Base-by-base conservation (phyloP, 2,329 filamentous ascomycete species). In the Xylariaceae sp. region DNA sequence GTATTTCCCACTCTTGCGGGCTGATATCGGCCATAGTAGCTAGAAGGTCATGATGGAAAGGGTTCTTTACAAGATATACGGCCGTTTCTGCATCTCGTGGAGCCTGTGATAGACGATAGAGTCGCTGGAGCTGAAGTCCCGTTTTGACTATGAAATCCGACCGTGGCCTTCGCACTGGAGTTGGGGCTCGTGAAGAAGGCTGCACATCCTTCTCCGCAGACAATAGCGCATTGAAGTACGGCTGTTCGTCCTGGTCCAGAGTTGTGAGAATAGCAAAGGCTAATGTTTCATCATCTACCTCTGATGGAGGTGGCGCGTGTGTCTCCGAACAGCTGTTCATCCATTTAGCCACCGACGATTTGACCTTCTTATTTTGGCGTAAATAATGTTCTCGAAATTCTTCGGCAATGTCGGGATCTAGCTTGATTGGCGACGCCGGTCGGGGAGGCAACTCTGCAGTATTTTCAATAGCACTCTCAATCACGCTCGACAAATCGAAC, bases 231-330 rank as follows among this genome's bases (percentile, higher is more conserved):
- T 90, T 91, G 73, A 95, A 96, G 48, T 87, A 81, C 0, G 88
- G 88, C 26, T 89, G 82, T 62, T 95, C 85, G 42, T 88, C 81
- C 2, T 83, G 75, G 50, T 87, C 84, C 9, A 97, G 79, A 66
- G 90, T 91, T 7, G 92, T 97, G 56, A 96, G 76, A 70, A 97
- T 95, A 51, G 92, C 91, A 72, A 97, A 96, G 2, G 88, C 87
- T 37, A 97, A 75, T 0, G 92, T 97, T 72, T 96, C 92, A 59
- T 96, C 91, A 65, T 96, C 92, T 4, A 96, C 87, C 55, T 96
- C 92, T 58, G 91, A 86, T 0, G 91, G 91, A 1, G 89, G 86
- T 50, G 86, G 87, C 1, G 83, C 83, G 1, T 86, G 81, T 12
- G 83, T 80, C 57, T 91, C 87, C 34, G 86, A 85, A 63, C 92